Percentiles rank a stretch among this genome's conserved stretches.
Evolutionary conservation across 2,329 filamentous ascomycete genomes (phyloP).

Genomic region (Didymellaceae sp.): DNA sequence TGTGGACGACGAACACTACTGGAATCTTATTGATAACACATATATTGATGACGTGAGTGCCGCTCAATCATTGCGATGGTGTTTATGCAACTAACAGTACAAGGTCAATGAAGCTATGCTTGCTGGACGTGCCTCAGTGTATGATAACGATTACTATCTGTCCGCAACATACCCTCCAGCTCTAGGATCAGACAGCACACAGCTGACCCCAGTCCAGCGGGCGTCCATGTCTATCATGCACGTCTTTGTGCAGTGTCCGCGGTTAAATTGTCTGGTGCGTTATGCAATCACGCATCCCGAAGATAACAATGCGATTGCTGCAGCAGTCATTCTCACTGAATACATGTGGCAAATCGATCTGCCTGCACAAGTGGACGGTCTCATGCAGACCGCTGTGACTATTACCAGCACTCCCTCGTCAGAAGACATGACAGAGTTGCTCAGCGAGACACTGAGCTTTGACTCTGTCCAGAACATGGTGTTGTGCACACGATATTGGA

Average conservation of each 20-base stretch:
- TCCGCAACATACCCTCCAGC: slow-evolving; percentile 30
- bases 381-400: slow-evolving; percentile 25
- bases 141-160: slow-evolving; percentile 39
- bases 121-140: slow-evolving; percentile 35
- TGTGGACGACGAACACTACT: slow-evolving; percentile 38
- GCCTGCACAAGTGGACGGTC: slow-evolving; percentile 19
- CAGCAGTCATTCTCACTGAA: slow-evolving; percentile 32
- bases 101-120: slow-evolving; percentile 42
- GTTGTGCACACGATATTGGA: slow-evolving; percentile 38
- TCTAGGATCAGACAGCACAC: slow-evolving; percentile 7
- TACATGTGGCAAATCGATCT: slow-evolving; percentile 31
- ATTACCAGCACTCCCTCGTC: slow-evolving; percentile 15
- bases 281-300: slow-evolving; percentile 28
- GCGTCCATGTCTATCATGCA: slow-evolving; percentile 41
- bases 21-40: slow-evolving; percentile 41
- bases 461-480: slow-evolving; percentile 31
- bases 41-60: slow-evolving; percentile 43
- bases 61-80: not conserved
- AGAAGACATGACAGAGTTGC: slow-evolving; percentile 27
- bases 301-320: slow-evolving; percentile 24
- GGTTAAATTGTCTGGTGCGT: slow-evolving; percentile 30
- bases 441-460: slow-evolving; percentile 29
- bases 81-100: slow-evolving; percentile 18
- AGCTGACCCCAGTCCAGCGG: slow-evolving; percentile 23
- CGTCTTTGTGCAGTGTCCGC: slow-evolving; percentile 37